Evolutionary conservation across 257 asterid genomes (phyloP), one percentile per base, ranked within the genome.

Genomic region (Verbena officinalis): DNA sequence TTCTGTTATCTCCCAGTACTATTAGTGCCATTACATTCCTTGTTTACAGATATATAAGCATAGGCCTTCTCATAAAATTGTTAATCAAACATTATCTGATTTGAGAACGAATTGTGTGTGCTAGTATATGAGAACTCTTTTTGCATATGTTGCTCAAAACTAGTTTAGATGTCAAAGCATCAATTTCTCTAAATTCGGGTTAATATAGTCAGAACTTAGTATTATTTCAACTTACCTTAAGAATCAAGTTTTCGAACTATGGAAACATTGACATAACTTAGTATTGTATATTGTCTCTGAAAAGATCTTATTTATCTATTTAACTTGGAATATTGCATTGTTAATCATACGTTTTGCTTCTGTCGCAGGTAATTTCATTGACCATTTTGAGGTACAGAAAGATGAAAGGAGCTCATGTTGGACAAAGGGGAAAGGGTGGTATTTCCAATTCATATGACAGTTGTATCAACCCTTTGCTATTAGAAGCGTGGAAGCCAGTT

Each of bases 401-500:
- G 75, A 72, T 86, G 77, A 88, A 94, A 84, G 84, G 65, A 9
- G 81, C 84, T 23, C 45, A 11, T 60, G 60, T 73, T 61, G 81
- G 76, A 61, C 69, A 77, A 58, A 58, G 56, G 42, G 78, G 71
- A 36, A 78, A 84, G 62, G 71, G 10, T 14, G 72, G 46, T 59
- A 12, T 72, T 53, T 68, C 73, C 23, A 46, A 56, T 62, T 30
- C 5, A 36, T 24, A 58, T 27, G 62, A 56, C 48, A 68, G 38
- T 44, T 60, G 53, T 59, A 58, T 65, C 62, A 72, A 83, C 58
- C 65, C 86, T 58, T 67, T 80, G 71, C 84, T 94, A 73, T 53
- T 83, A 56, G 84, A 90, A 81, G 97, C 97, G 56, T 90, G 99
- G 99, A 85, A 84, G 64, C 96, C 99, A 16, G 83, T 88, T 54